Evolutionary conservation across 2,329 filamentous ascomycete species (phyloP), one percentile per base, ranked within the genome.

Genomic region (Chaetothyriales sp.): DNA sequence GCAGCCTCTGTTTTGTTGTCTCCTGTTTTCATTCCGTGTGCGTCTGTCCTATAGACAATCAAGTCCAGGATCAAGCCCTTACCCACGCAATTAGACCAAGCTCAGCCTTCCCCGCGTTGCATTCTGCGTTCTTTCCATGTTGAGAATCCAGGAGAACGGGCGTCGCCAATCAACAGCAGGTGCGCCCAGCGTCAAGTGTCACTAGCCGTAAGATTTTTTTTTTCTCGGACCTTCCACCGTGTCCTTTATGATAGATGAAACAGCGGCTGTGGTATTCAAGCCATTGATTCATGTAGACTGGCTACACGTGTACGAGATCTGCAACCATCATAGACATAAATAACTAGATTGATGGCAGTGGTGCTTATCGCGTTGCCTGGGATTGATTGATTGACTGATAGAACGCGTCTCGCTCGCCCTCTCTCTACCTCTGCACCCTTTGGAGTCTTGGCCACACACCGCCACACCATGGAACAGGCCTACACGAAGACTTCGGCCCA

Each of bases 401-500:
- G 15, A 49, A 43, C 22, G 22, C 22, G 32, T 39, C 36, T 15
- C 43, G 46, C 20, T 19, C 28, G n/a, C 43, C 22, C 42, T n/a
- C 32, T 12, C 48, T 25, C 25, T 49, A 26, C 19, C 44, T 52
- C 32, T 46, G 22, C 49, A 32, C 43, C 22, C 25, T 18, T 49
- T 39, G 20, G 28, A 28, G 25, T 12, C 46, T 22, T 19, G 25
- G 15, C 32, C 20, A n/a, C 22, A 25, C 22, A 25, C 22, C 22
- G 6, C 22, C 22, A 25, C 51, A 50, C 50, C 12, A 78, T 78
- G 75, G 75, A 78, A 60, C 70, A 73, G 62, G 70, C 75, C 39
- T 78, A 72, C 60, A 66, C 71, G 44, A 67, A 65, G 59, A 68
- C 73, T 55, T 65, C 72, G 48, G 64, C 65, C 46, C 71, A 78